Evolutionary conservation across 2,329 filamentous ascomycete species (phyloP), one percentile per base, ranked within the genome.

Genomic region (Huntiella decipiens): DNA sequence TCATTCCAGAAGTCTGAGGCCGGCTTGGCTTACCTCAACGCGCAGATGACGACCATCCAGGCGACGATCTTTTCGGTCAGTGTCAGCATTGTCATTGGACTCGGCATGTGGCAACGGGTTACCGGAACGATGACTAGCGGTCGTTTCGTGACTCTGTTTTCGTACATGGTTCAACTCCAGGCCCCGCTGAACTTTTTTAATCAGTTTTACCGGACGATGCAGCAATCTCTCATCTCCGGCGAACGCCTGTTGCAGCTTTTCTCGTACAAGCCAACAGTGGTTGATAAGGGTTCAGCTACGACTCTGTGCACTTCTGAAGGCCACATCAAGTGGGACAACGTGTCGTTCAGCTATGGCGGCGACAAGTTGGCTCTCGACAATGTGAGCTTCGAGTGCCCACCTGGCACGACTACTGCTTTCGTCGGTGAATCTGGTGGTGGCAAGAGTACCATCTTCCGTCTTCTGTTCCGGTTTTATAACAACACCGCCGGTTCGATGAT

Each of bases 391-490:
- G 78, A 80, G 52, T 95, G 87, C 60, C 65, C 67, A 13, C 87
- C 91, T 2, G 91, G 91, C 44, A 95, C 86, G 1, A 96, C 87
- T 0, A 98, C 88, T 4, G 91, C 91, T 1, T 79, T 98, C 52
- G 91, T 98, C 13, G 91, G 91, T 52, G 88, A 96, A 60, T 96
- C 88, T 31, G 91, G 91, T 39, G 91, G 91, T 49, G 91, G 91
- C 53, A 98, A 98, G 61, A 96, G 88, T 2, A 98, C 91, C 0
- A 74, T 98, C 19, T 95, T 98, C 67, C 81, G 91, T 43, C 73
- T 96, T 42, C 77, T 98, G 59, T 96, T 94, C 68, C 82, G 91
- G 13, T 98, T 95, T 62, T 98, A 96, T 66, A 92, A 95, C 57
- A 75, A 79, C 46, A 70, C 78, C 44, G 72, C 76, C 44, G 91